Evolutionary conservation across 768 basidiomycete genomes (phyloP).

Genomic region (Mycena kentingensis): DNA sequence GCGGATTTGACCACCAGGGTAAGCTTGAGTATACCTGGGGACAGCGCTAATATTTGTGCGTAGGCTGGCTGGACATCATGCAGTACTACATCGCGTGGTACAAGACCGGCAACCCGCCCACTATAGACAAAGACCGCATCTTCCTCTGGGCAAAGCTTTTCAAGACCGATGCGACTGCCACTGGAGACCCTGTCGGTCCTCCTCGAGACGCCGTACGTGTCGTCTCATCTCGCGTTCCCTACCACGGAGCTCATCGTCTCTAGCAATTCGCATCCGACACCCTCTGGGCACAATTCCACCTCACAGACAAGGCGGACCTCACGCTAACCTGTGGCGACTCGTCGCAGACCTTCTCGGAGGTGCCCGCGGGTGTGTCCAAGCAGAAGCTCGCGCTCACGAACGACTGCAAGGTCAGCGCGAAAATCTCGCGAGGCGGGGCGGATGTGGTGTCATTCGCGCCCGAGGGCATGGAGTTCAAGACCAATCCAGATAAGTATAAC

Average conservation of each 20-base stretch:
- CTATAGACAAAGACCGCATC: slow-evolving; percentile 54
- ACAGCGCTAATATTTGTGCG: too few relatives aligned
- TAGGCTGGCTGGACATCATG: slow-evolving; percentile 60
- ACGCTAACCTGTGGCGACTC: slow-evolving; percentile 41
- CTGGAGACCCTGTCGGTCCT: slow-evolving; percentile 34
- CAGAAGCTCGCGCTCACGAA: slow-evolving; percentile 47
- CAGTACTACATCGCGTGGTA: slow-evolving; percentile 57
- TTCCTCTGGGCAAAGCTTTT: slow-evolving; percentile 66
- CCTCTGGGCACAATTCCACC: slow-evolving; percentile 60
- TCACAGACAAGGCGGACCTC: slow-evolving; percentile 50
- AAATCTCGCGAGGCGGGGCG: slow-evolving; percentile 38
- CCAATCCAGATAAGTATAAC: slow-evolving; percentile 57
- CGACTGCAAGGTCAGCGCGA: slow-evolving; percentile 31
- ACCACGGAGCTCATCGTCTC: too few relatives aligned
- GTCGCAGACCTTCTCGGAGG: slow-evolving; percentile 32
- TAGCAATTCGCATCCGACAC: slow-evolving; percentile 53
- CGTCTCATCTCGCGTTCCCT: too few relatives aligned
- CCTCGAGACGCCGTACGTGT: too few relatives aligned
- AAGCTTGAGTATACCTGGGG: too few relatives aligned
- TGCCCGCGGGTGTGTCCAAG: slow-evolving; percentile 53
- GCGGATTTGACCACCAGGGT: slow-evolving; percentile 56
- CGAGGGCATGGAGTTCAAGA: slow-evolving; percentile 48
- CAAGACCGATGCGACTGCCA: slow-evolving; percentile 48
- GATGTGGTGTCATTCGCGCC: slow-evolving; percentile 48
- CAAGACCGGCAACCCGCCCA: slow-evolving; percentile 64